Conservation (phyloP, 306 rosid genomes). For the Sechiopsis laciniata region DNA sequence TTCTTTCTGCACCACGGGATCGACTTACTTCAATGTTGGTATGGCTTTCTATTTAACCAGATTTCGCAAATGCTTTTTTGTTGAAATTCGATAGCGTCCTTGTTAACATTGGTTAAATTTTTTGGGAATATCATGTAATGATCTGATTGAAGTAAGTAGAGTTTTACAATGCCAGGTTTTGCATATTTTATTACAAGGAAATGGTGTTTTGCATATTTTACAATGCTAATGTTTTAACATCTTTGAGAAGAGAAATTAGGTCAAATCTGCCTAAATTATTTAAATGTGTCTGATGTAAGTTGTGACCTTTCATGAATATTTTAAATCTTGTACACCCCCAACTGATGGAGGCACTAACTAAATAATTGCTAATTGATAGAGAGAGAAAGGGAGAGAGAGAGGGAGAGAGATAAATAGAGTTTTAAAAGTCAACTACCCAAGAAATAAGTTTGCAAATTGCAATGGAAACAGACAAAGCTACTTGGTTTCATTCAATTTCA, state of each 20-base stretch:
- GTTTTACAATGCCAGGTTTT: background rate
- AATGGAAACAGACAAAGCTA: conserved; percentile 32
- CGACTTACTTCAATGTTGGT: conserved; percentile 27
- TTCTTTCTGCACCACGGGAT: conserved; percentile 29
- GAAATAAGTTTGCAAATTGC: conserved; percentile 26
- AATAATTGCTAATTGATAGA: conserved; percentile 31
- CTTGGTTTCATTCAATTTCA: conserved; percentile 15
- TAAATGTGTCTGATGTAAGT: conserved; percentile 4
- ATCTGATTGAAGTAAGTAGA: background rate
- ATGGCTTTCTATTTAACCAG: background rate
- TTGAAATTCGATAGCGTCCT: background rate
- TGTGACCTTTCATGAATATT: conserved; percentile 20
- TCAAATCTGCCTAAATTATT: conserved; percentile 2
- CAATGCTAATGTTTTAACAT: too few relatives aligned
- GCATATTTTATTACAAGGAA: background rate
- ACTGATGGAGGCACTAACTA: conserved; percentile 29
- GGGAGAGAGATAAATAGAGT: conserved; percentile 29
- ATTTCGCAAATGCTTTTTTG: background rate
- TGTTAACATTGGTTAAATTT: background rate
- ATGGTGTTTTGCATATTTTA: background rate
- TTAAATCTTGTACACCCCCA: conserved; percentile 24
- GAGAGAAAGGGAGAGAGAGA: conserved; percentile 27
- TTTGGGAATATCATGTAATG: background rate
- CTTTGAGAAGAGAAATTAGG: background rate
- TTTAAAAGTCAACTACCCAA: conserved; percentile 42